Base-by-base conservation (phyloP, 225 moss, liverwort and hornwort genomes). In the Pleurozium schreberi region DNA sequence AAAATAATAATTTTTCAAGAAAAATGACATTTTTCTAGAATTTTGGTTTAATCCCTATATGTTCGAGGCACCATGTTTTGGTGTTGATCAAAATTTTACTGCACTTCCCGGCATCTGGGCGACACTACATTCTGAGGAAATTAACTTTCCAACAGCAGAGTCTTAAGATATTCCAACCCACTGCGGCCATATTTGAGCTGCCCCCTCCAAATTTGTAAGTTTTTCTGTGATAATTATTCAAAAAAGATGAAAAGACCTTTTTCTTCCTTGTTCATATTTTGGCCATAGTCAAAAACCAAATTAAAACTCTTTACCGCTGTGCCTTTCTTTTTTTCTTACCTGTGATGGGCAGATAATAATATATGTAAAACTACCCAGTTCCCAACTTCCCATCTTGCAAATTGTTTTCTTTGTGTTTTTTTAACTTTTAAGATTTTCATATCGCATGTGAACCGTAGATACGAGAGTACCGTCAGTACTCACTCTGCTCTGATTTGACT, bases 51-150 rank as follows among this genome's bases (percentile, higher is more conserved):
- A 23, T 5, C 36, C 14, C 53, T 14, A 76, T 9, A 53, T 76
- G 9, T 1, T 4, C 14, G 22, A 52, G 8, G 3, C 33, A 33
- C 22, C 53, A 53, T 52, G 23, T 21, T 9, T 76, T 3, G 23
- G 14, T 36, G 9, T 76, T 0, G 2, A 36, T 23, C 53, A 23
- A 52, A 76, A 2, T 76, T 76, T 36, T 36, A 53, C 12, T 20
- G 1, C 5, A 23, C 0, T 77, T 77, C 23, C 2, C 0, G 1
- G 15, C 14, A 53, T 36, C 11, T 23, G 3, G 4, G 3, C 30
- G 18, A 64, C 2, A 0, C 26, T 22, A 40, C n/a, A 30, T 53
- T 52, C 15, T 14, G 15, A 30, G 2, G 17, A 21, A 40, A 28
- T 40, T 40, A 10, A 10, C 28, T 40, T 52, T 31, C 5, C 30